These are phyloP conservation scores for Neoconidiobolus thromboides DNA, from an alignment of 371 early-diverging fungal genomes.

Conservation along the genomic window DNA sequence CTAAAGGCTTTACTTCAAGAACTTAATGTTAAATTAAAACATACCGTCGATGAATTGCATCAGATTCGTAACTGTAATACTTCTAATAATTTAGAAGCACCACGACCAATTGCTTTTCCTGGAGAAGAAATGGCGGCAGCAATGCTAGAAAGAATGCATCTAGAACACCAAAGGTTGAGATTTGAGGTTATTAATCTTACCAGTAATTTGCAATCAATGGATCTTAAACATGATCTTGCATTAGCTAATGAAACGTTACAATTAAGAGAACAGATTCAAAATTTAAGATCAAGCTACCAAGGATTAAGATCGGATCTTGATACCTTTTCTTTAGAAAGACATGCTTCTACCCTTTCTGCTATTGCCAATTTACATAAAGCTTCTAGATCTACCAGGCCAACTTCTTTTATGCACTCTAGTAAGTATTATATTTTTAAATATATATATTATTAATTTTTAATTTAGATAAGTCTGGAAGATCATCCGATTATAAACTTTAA, in stretches of 20 bases:
- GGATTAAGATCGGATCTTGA: not conserved
- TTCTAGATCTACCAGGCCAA: not conserved
- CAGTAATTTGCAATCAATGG: not conserved
- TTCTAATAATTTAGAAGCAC: too few species aligned
- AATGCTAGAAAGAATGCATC: not conserved
- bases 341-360: not conserved
- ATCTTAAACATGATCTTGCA: not conserved
- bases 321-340: not conserved
- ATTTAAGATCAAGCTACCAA: not conserved
- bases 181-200: conserved; percentile 1
- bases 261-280: not conserved
- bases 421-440: not conserved
- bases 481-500: conserved; percentile 1
- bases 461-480: not conserved
- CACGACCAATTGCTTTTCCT: not conserved
- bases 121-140: not conserved
- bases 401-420: not conserved
- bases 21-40: not conserved
- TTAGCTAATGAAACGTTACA: not conserved
- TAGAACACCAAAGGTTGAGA: not conserved
- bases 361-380: not conserved
- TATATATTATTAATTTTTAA: not conserved
- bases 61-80: not conserved
- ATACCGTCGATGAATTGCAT: not conserved
- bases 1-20: not conserved